Percentiles rank a stretch among this genome's conserved stretches.
These are phyloP conservation scores for Beauveria sp. DNA, from an alignment of 2,329 filamentous ascomycete species.

Conservation along the genomic window DNA sequence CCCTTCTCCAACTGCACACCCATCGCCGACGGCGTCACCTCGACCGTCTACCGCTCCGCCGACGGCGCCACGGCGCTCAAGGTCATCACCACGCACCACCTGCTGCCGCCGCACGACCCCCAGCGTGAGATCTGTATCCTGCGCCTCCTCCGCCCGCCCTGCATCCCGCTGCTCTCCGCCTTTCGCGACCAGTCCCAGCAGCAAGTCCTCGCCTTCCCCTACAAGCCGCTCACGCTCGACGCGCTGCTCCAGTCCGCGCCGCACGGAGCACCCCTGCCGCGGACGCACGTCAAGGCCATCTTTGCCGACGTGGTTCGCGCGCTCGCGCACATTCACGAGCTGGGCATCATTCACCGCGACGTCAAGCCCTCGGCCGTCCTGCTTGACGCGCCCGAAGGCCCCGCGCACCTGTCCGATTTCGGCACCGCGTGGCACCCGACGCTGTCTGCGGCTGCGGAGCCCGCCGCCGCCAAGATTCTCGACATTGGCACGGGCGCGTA, in stretches of 20 bases:
- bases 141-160: conserved; percentile 42
- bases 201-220: conserved; percentile 79
- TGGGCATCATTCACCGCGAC: conserved; percentile 83
- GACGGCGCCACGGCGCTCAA: conserved; percentile 59
- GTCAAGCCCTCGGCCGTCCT: conserved; percentile 89
- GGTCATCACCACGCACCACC: conserved; percentile 66
- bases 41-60: conserved; percentile 67
- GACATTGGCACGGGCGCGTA: conserved; percentile 93
- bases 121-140: conserved; percentile 73
- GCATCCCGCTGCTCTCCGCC: conserved; percentile 62
- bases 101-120: conserved; percentile 76
- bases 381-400: conserved; percentile 56
- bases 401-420: conserved; percentile 81
- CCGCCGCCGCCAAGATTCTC: conserved; percentile 65
- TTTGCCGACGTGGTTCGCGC: conserved; percentile 64
- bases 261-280: conserved; percentile 20
- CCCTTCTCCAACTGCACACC: conserved; percentile 44
- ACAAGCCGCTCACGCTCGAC: conserved; percentile 65
- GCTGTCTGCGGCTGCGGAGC: conserved; percentile 53
- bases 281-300: conserved; percentile 30
- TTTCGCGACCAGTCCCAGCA: conserved; percentile 64
- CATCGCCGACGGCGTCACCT: conserved; percentile 65
- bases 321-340: conserved; percentile 61
- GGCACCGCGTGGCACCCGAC: conserved; percentile 78
- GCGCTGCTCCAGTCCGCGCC: conserved; percentile 47